phyloP scores from a whole-genome alignment of 371 early-diverging fungal species.

The Mucor irregularis region DNA sequence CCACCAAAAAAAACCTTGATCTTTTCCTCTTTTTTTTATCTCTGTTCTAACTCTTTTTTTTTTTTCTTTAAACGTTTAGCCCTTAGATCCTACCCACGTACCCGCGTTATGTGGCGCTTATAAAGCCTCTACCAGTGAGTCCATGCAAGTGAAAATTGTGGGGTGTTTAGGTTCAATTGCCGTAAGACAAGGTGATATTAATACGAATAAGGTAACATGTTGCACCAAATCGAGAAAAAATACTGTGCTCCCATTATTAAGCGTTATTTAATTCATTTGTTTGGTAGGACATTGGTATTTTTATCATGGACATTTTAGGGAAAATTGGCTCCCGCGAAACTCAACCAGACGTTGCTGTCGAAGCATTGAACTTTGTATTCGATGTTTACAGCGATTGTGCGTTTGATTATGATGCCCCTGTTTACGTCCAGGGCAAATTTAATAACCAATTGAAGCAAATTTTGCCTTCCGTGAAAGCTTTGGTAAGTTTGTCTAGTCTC shows the following conservation, averaged over 20 bases:
- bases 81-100: slow-evolving; percentile 48
- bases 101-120: slow-evolving; percentile 54
- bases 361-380: slow-evolving; percentile 82
- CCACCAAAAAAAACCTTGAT: slow-evolving; percentile 1
- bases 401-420: slow-evolving; percentile 85
- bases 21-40: not conserved
- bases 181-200: slow-evolving; percentile 68
- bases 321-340: slow-evolving; percentile 37
- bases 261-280: not conserved
- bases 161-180: slow-evolving; percentile 79
- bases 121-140: slow-evolving; percentile 40
- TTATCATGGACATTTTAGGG: slow-evolving; percentile 35
- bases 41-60: not conserved
- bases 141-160: slow-evolving; percentile 70
- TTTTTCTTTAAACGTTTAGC: slow-evolving; percentile 30
- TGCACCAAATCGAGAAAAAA: slow-evolving; percentile 11
- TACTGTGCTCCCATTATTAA: not conserved
- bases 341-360: slow-evolving; percentile 60
- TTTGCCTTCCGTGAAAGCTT: slow-evolving; percentile 47
- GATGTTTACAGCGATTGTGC: slow-evolving; percentile 86
- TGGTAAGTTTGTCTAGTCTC: slow-evolving; percentile 31
- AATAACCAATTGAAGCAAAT: slow-evolving; percentile 58
- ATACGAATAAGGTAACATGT: slow-evolving; percentile 67
- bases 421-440: slow-evolving; percentile 75
- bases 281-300: slow-evolving; percentile 36